A percentile compares a stretch with the other conserved stretches of the same genome.
phyloP scores from a whole-genome alignment of 306 rosid genomes.

The Crotalaria pallida region DNA sequence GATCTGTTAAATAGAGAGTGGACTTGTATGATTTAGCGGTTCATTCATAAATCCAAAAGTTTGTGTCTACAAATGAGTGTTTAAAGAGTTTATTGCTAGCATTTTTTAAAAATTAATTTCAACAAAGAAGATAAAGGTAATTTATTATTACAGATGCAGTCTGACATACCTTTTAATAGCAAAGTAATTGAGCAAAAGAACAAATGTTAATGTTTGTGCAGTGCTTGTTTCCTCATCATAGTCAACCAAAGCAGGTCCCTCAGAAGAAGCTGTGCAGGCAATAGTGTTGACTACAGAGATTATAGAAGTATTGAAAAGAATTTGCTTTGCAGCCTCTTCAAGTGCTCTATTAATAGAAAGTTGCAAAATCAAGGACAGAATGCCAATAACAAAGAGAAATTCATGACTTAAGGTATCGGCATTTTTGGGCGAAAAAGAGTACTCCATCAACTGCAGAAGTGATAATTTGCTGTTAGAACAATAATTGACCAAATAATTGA shows the following conservation, averaged over 20 bases:
- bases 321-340: conserved; percentile 64
- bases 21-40: too few relatives aligned
- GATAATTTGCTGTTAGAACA: conserved; percentile 26
- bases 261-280: conserved; percentile 49
- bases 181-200: conserved; percentile 67
- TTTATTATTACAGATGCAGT: neutral
- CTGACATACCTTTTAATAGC: conserved; percentile 55
- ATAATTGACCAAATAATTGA: neutral
- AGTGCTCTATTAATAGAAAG: conserved; percentile 60
- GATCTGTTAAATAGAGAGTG: too few relatives aligned
- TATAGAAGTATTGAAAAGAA: conserved; percentile 53
- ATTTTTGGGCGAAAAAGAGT: conserved; percentile 30
- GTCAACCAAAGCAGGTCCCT: conserved; percentile 81
- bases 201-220: conserved; percentile 48
- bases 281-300: conserved; percentile 42
- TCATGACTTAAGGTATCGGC: conserved; percentile 44
- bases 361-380: conserved; percentile 67
- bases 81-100: too few relatives aligned
- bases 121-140: neutral
- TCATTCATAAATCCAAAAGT: too few relatives aligned
- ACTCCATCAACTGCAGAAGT: conserved; percentile 56
- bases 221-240: conserved; percentile 54
- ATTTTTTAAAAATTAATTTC: neutral
- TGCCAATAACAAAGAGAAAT: conserved; percentile 50
- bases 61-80: too few relatives aligned